phyloP scores from a whole-genome alignment of 2,329 filamentous ascomycete species.

The Monosporascus sp. region DNA sequence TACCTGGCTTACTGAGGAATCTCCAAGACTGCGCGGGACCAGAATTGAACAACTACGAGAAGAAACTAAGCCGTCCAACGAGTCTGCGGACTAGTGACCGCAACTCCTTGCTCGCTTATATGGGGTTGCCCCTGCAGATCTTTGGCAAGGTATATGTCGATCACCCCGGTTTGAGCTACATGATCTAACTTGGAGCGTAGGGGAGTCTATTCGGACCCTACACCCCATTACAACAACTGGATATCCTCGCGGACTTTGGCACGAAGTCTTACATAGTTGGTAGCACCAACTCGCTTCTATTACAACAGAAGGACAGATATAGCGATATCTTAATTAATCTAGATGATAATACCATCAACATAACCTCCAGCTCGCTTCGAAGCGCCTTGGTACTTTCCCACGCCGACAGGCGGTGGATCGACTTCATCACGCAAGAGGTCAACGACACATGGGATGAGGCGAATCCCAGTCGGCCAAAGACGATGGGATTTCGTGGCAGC shows the following conservation, averaged over 20 bases:
- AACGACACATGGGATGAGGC: constrained; percentile 95
- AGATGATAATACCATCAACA: constrained; percentile 80
- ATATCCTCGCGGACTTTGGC: constrained; percentile 85
- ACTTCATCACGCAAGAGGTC: constrained; percentile 87
- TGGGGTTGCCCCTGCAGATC: constrained; percentile 90
- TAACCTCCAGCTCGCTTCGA: constrained; percentile 75
- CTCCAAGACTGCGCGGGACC: constrained; percentile 95
- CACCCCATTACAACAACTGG: constrained; percentile 91
- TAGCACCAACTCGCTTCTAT: constrained; percentile 87
- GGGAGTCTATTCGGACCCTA: constrained; percentile 95
- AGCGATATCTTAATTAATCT: constrained; percentile 96
- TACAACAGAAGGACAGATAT: constrained; percentile 93
- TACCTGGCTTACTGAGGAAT: constrained; percentile 85
- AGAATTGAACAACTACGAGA: constrained; percentile 79
- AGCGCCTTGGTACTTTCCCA: constrained; percentile 72
- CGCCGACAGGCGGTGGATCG: constrained; percentile 92
- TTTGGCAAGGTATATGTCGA: constrained; percentile 71
- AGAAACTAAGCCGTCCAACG: constrained; percentile 69
- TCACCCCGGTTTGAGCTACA: background rate
- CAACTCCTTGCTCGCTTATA: constrained; percentile 82
- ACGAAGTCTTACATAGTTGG: constrained; percentile 98
- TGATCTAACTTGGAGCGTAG: constrained; percentile 33
- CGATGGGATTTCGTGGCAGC: constrained; percentile 88
- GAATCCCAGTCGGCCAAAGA: constrained; percentile 86
- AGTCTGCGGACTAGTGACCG: constrained; percentile 89